These are phyloP conservation scores for Flaveria ramosissima DNA, from an alignment of 129 eudicot species.

Conservation along the genomic window DNA sequence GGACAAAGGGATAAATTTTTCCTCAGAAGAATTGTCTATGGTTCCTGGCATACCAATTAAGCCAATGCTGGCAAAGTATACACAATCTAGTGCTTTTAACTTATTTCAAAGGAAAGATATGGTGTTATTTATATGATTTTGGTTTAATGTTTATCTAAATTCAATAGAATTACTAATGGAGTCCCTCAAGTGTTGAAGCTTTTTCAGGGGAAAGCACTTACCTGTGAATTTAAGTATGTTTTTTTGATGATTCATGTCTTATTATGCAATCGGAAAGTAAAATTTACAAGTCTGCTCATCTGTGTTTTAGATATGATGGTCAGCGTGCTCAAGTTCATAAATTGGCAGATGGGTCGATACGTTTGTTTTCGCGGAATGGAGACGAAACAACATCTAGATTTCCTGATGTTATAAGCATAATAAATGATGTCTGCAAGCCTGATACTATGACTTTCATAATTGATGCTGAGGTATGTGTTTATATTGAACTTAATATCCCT, in stretches of 20 bases:
- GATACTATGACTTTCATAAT: slow-evolving; percentile 64
- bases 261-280: not conserved
- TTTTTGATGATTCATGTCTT: slow-evolving; percentile 5
- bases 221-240: slow-evolving; percentile 91
- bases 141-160: not conserved
- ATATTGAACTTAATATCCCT: not conserved
- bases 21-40: slow-evolving; percentile 68
- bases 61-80: slow-evolving; percentile 98
- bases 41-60: slow-evolving; percentile 95
- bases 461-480: slow-evolving; percentile 83
- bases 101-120: slow-evolving; percentile 1
- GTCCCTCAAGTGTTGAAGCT: slow-evolving; percentile 66
- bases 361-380: slow-evolving; percentile 88
- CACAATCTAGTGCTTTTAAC: slow-evolving; percentile 8
- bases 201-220: slow-evolving; percentile 70
- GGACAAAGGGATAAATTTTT: slow-evolving; percentile 76
- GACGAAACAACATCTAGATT: slow-evolving; percentile 87
- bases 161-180: slow-evolving; percentile 80
- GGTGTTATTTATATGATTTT: slow-evolving; percentile 7
- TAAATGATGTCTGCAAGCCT: slow-evolving; percentile 57
- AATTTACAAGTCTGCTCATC: not conserved
- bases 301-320: slow-evolving; percentile 80
- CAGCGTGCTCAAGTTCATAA: slow-evolving; percentile 96
- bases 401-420: slow-evolving; percentile 76
- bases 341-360: slow-evolving; percentile 75